Conservation (phyloP, 2,329 filamentous ascomycete species). For the Trichophyton verrucosum region DNA sequence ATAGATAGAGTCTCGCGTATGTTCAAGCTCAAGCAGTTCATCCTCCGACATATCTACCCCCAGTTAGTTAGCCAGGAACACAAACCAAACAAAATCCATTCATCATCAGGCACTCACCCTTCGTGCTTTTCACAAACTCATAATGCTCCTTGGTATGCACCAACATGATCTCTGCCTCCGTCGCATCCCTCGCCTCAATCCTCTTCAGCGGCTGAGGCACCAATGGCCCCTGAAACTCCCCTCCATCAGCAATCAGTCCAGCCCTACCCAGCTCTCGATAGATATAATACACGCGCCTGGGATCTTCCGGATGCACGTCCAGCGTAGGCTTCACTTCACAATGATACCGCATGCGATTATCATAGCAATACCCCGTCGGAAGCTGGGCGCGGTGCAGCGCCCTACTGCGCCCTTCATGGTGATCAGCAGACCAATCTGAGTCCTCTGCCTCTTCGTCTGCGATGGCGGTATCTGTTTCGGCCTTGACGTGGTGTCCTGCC, state of each 20-base stretch:
- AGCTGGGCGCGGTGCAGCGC: conserved; percentile 39
- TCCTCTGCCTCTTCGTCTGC: conserved; percentile 20
- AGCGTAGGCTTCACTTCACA: conserved; percentile 59
- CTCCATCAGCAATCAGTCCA: conserved; percentile 55
- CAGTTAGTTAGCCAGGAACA: too few species aligned
- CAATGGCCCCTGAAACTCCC: conserved; percentile 40
- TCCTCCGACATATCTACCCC: conserved; percentile 38
- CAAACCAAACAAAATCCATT: neutral
- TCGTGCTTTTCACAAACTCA: conserved; percentile 56
- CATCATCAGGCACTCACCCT: conserved; percentile 23
- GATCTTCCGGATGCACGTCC: conserved; percentile 88
- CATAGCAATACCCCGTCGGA: conserved; percentile 73
- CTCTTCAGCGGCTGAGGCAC: conserved; percentile 47
- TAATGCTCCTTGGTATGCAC: conserved; percentile 70
- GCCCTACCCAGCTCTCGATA: conserved; percentile 76
- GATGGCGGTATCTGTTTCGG: conserved; percentile 23
- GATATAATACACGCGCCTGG: conserved; percentile 80
- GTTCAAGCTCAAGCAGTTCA: conserved; percentile 57
- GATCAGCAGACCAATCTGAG: conserved; percentile 32
- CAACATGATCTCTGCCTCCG: conserved; percentile 63
- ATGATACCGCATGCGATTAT: conserved; percentile 91
- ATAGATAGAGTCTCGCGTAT: conserved; percentile 64
- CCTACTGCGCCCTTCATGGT: conserved; percentile 24
- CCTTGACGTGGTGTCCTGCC: neutral
- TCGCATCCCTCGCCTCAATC: conserved; percentile 67